Evolutionary conservation across 352 stramenopile genomes (phyloP).

Genomic region (Phytophthora uliginosa): DNA sequence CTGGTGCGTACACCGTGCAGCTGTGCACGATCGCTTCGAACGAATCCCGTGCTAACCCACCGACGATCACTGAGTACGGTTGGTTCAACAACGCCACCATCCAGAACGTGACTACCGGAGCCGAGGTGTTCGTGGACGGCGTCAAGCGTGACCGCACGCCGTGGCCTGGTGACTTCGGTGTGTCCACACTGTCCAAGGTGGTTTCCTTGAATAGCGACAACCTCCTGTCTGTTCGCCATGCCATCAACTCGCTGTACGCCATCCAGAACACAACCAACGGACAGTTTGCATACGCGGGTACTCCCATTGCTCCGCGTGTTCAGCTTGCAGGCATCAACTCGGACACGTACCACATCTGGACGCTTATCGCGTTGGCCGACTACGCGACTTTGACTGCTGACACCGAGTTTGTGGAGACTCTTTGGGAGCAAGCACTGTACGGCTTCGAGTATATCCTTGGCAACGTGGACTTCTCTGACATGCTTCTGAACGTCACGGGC

Average conservation of each 20-base stretch:
- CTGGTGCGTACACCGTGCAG: constrained; percentile 50
- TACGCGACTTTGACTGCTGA: constrained; percentile 40
- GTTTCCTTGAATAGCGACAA: constrained; percentile 47
- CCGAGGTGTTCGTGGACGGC: constrained; percentile 48
- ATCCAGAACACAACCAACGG: constrained; percentile 42
- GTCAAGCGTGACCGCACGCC: constrained; percentile 50
- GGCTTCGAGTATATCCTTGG: constrained; percentile 45
- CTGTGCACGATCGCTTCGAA: constrained; percentile 46
- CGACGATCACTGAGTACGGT: constrained; percentile 42
- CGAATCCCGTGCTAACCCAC: constrained; percentile 40
- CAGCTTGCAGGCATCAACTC: constrained; percentile 35
- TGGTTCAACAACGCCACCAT: constrained; percentile 52
- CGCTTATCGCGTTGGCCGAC: constrained; percentile 44
- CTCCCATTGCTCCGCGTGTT: constrained; percentile 33
- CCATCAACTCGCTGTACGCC: constrained; percentile 39
- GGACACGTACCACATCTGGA: constrained; percentile 57
- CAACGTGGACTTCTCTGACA: constrained; percentile 38
- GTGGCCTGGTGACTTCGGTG: constrained; percentile 47
- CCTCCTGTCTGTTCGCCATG: constrained; percentile 36
- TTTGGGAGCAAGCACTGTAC: constrained; percentile 39
- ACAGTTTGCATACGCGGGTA: constrained; percentile 44
- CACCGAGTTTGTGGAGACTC: constrained; percentile 17
- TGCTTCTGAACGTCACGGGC: constrained; percentile 37
- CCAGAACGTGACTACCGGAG: constrained; percentile 28
- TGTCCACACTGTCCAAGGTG: constrained; percentile 36